Conservation (phyloP, 352 stramenopile species). For the Phytophthora multivora region DNA sequence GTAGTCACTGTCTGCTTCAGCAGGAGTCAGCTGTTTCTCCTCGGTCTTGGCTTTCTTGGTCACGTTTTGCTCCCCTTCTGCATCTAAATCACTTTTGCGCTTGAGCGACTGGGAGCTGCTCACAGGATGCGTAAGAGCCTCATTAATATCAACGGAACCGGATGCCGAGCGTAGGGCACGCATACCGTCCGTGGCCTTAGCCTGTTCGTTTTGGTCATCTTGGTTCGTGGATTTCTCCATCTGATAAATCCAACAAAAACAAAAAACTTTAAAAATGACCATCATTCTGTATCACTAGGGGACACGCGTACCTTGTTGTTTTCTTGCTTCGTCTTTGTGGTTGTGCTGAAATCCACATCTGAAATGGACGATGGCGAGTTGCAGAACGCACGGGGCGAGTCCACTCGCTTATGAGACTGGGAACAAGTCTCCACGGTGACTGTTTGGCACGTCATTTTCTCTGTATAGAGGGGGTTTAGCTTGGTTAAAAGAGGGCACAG, state of each 20-base stretch:
- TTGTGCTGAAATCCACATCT: conserved; percentile 45
- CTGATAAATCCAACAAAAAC: conserved; percentile 11
- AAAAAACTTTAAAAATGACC: neutral
- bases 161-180: conserved; percentile 32
- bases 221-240: conserved; percentile 1
- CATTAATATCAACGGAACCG: conserved; percentile 76
- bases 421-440: conserved; percentile 4
- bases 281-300: neutral
- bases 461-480: neutral
- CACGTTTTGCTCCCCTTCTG: conserved; percentile 28
- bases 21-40: conserved; percentile 14
- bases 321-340: conserved; percentile 4
- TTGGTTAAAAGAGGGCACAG: conserved; percentile 17
- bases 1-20: conserved; percentile 47
- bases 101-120: conserved; percentile 69
- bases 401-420: conserved; percentile 37
- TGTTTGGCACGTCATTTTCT: conserved; percentile 27
- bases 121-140: conserved; percentile 64
- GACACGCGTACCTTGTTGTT: conserved; percentile 43
- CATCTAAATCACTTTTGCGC: conserved; percentile 52
- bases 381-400: conserved; percentile 46
- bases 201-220: conserved; percentile 45
- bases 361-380: conserved; percentile 71
- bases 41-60: conserved; percentile 42
- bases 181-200: conserved; percentile 39